Conservation (phyloP, 1,284 basidiomycete genomes). For the Apiotrichum domesticum region DNA sequence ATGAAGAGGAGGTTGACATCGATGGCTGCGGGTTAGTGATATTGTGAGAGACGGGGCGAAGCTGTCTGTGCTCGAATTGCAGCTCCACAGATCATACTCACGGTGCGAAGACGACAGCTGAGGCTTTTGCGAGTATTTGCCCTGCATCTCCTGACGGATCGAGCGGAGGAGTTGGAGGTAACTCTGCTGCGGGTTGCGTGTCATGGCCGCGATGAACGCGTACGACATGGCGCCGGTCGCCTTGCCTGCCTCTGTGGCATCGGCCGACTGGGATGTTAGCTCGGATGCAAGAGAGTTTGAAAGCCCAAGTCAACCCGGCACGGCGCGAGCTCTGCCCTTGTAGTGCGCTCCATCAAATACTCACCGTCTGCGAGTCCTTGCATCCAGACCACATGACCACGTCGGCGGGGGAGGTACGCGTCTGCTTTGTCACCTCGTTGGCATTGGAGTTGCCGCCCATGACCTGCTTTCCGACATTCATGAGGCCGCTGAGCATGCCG, state of each 20-base stretch:
- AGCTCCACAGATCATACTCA: conserved; percentile 15
- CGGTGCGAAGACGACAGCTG: conserved; percentile 52
- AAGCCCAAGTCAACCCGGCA: too few relatives aligned
- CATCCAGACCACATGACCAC: conserved; percentile 71
- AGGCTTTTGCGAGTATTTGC: conserved; percentile 77
- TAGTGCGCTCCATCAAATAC: background rate
- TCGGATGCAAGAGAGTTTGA: too few relatives aligned
- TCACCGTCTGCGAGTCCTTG: conserved; percentile 73
- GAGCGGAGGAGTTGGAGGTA: conserved; percentile 71
- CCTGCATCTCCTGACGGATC: conserved; percentile 53
- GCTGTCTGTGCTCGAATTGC: background rate
- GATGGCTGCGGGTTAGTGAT: conserved; percentile 13
- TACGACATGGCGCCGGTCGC: conserved; percentile 76
- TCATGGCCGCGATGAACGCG: conserved; percentile 65
- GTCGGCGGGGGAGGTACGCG: conserved; percentile 70
- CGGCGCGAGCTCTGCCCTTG: too few relatives aligned
- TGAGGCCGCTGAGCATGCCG: conserved; percentile 56
- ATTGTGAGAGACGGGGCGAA: too few relatives aligned
- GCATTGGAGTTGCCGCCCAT: conserved; percentile 15
- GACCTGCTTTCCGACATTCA: conserved; percentile 23
- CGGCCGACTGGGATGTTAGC: conserved; percentile 56
- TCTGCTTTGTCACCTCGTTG: conserved; percentile 51
- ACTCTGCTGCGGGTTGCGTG: conserved; percentile 62
- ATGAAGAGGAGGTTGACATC: conserved; percentile 25
- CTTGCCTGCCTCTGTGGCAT: conserved; percentile 69